These are phyloP conservation scores for Metschnikowia corniflorae DNA, from an alignment of 805 yeast genomes.

Conservation along the genomic window DNA sequence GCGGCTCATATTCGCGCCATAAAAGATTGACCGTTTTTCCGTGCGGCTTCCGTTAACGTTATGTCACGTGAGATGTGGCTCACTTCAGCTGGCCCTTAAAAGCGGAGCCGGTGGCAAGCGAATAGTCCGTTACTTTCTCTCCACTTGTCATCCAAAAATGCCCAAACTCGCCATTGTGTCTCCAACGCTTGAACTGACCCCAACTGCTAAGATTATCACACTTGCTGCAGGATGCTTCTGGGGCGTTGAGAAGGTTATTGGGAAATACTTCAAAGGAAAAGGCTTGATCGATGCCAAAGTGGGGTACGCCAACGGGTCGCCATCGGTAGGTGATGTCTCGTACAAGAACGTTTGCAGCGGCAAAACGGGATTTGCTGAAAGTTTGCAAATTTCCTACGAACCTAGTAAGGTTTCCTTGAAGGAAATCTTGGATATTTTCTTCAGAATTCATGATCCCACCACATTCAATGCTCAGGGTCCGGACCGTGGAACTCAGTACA, in stretches of 20 bases:
- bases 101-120: too few relatives aligned
- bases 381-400: constrained; percentile 77
- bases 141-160: too few relatives aligned
- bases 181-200: constrained; percentile 32
- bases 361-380: constrained; percentile 75
- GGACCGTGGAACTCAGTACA: constrained; percentile 85
- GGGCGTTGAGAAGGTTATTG: constrained; percentile 84
- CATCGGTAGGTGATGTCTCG: constrained; percentile 36
- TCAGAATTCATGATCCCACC: constrained; percentile 93
- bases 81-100: too few relatives aligned
- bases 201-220: constrained; percentile 35
- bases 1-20: too few relatives aligned
- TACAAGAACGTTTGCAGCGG: constrained; percentile 77
- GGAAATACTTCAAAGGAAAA: constrained; percentile 60
- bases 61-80: too few relatives aligned
- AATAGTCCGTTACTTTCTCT: too few relatives aligned
- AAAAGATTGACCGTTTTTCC: too few relatives aligned
- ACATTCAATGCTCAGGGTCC: constrained; percentile 80
- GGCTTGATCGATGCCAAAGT: constrained; percentile 76
- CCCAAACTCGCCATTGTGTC: constrained; percentile 21
- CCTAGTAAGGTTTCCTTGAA: constrained; percentile 57
- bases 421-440: constrained; percentile 77
- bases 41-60: too few relatives aligned
- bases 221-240: constrained; percentile 71
- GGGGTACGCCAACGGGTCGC: constrained; percentile 86